A percentile compares a stretch with the other conserved stretches of the same genome.
These are phyloP conservation scores for Solanum okadae DNA, from an alignment of 257 asterid genomes.

Conservation along the genomic window DNA sequence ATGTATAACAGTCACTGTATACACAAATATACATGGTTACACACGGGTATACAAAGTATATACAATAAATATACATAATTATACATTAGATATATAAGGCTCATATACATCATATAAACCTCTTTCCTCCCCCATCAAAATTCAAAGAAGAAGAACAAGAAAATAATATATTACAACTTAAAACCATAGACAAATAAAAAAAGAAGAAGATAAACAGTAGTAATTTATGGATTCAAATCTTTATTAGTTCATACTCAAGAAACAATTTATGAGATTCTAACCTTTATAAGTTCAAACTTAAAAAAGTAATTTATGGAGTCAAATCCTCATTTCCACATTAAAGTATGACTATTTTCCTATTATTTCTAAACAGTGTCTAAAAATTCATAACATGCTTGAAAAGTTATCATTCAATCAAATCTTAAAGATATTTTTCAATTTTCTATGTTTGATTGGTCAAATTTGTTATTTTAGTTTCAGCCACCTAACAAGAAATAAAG, in stretches of 20 bases:
- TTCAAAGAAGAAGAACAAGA: not conserved
- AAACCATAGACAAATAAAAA: not conserved
- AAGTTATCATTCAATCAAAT: too few species aligned
- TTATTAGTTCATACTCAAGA: too few species aligned
- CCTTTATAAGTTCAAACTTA: not conserved
- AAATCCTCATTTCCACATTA: not conserved
- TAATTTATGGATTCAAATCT: not conserved
- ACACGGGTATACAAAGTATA: not conserved
- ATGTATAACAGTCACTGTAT: not conserved
- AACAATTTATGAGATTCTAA: too few species aligned
- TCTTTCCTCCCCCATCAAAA: not conserved
- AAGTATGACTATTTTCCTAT: too few species aligned
- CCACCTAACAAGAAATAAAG: not conserved
- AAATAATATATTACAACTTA: not conserved
- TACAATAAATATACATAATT: not conserved
- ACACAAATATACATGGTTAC: not conserved
- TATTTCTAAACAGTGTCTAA: not conserved
- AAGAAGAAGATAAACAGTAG: too few species aligned
- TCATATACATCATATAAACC: not conserved
- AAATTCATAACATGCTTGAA: not conserved
- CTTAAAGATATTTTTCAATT: too few species aligned
- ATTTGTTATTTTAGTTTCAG: not conserved
- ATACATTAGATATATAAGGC: not conserved
- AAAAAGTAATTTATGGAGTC: not conserved
- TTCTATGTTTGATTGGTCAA: too few species aligned